Conservation (phyloP, 768 basidiomycete species). For the Serendipita indica region DNA sequence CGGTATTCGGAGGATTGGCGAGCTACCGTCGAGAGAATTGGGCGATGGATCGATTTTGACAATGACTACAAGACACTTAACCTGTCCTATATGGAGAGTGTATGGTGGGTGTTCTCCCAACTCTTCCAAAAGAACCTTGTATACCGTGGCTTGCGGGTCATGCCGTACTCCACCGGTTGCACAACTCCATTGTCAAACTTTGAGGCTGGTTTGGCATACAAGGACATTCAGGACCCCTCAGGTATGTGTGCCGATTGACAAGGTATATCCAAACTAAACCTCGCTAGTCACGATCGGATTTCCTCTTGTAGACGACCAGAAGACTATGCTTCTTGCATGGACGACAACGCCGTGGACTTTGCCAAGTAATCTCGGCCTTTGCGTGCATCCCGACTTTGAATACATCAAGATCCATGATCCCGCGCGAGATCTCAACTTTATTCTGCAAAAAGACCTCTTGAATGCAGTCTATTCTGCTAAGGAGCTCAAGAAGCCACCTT, state of each 20-base stretch:
- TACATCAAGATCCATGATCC: constrained; percentile 96
- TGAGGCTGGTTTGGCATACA: constrained; percentile 84
- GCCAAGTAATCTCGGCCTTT: constrained; percentile 87
- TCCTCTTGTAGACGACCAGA: constrained; percentile 83
- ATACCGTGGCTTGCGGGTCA: constrained; percentile 84
- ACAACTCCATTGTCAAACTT: constrained; percentile 96
- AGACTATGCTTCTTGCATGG: constrained; percentile 86
- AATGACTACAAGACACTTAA: constrained; percentile 99
- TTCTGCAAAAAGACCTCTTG: constrained; percentile 78
- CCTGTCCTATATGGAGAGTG: constrained; percentile 85
- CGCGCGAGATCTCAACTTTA: constrained; percentile 74
- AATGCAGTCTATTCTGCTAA: constrained; percentile 63
- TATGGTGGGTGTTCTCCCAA: constrained; percentile 97
- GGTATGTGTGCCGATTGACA: constrained; percentile 29
- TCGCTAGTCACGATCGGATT: constrained; percentile 75
- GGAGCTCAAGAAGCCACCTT: constrained; percentile 93
- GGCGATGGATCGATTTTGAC: constrained; percentile 99
- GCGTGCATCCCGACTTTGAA: constrained; percentile 89
- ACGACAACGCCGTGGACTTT: constrained; percentile 99
- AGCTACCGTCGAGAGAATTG: constrained; percentile 89
- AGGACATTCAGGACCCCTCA: constrained; percentile 88
- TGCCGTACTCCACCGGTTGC: constrained; percentile 96
- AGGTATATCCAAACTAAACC: background rate
- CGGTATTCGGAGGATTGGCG: constrained; percentile 92
- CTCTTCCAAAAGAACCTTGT: constrained; percentile 88